Percentiles rank a stretch among this genome's conserved stretches.
Conservation (phyloP, 1,284 basidiomycete species). For the Microbotryum silenes-acaulis region DNA sequence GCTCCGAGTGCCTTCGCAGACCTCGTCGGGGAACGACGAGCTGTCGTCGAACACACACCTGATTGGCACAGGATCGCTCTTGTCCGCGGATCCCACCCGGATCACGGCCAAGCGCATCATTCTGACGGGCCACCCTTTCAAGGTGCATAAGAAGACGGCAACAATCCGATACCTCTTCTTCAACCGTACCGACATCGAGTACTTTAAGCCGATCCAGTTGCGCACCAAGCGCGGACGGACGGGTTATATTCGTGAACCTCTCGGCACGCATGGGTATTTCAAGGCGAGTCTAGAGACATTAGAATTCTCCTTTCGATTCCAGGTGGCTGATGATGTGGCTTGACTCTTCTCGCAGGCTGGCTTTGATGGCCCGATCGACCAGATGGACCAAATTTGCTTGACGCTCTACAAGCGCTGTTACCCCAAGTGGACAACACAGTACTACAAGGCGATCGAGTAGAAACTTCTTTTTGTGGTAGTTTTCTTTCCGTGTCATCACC, state of each 20-base stretch:
- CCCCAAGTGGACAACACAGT: conserved; percentile 38
- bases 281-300: conserved; percentile 49
- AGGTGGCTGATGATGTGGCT: background rate
- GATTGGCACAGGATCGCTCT: conserved; percentile 81
- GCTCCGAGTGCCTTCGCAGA: conserved; percentile 33
- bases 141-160: conserved; percentile 94
- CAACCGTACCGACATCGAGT: conserved; percentile 78
- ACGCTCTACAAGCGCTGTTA: conserved; percentile 42
- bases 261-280: conserved; percentile 98
- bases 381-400: conserved; percentile 57
- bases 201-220: conserved; percentile 87
- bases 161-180: conserved; percentile 99
- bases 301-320: no score
- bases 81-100: conserved; percentile 82
- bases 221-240: conserved; percentile 85
- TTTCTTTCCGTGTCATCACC: no score
- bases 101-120: conserved; percentile 88
- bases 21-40: conserved; percentile 20
- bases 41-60: conserved; percentile 46
- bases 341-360: conserved; percentile 38
- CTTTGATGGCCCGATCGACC: conserved; percentile 89
- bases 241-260: conserved; percentile 81
- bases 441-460: no score
- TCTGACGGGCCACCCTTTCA: conserved; percentile 92
- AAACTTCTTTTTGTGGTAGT: background rate